Percentiles rank a stretch among this genome's conserved stretches.
These are phyloP conservation scores for Gracilariopsis chorda DNA, from an alignment of 23 red algal genomes.

Conservation along the genomic window DNA sequence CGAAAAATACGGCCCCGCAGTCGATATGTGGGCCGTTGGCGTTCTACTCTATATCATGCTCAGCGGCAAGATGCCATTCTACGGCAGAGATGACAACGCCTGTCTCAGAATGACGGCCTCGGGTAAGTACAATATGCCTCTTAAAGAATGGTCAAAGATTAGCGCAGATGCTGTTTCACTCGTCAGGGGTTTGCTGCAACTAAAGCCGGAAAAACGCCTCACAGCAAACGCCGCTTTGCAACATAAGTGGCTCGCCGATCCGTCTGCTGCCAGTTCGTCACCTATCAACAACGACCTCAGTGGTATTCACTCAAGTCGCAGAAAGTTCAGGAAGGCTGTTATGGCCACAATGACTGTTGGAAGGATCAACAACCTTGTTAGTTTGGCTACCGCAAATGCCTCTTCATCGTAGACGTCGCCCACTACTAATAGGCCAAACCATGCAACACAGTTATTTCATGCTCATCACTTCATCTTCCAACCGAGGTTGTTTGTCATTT, in stretches of 20 bases:
- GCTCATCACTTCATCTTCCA: neutral
- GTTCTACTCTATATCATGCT: conserved; percentile 97
- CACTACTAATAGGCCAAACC: neutral
- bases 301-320: conserved; percentile 69
- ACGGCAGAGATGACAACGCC: conserved; percentile 84
- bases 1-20: conserved; percentile 70
- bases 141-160: conserved; percentile 77
- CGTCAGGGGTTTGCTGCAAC: conserved; percentile 78
- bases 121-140: conserved; percentile 76
- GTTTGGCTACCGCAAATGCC: neutral
- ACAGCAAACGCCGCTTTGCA: conserved; percentile 84
- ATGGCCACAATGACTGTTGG: conserved; percentile 71
- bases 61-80: conserved; percentile 98
- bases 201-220: conserved; percentile 80
- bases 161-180: conserved; percentile 81
- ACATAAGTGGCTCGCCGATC: conserved; percentile 83
- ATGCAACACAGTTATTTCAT: neutral
- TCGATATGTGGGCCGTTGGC: conserved; percentile 96
- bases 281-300: conserved; percentile 81
- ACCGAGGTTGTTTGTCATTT: conserved; percentile 1
- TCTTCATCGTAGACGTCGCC: neutral
- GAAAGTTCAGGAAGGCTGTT: conserved; percentile 81
- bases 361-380: conserved; percentile 34
- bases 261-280: conserved; percentile 11
- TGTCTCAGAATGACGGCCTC: conserved; percentile 74